Evolutionary conservation across 495 filamentous ascomycete species (phyloP), one percentile per base, ranked within the genome.

Genomic region (Schizothecium vesticola): DNA sequence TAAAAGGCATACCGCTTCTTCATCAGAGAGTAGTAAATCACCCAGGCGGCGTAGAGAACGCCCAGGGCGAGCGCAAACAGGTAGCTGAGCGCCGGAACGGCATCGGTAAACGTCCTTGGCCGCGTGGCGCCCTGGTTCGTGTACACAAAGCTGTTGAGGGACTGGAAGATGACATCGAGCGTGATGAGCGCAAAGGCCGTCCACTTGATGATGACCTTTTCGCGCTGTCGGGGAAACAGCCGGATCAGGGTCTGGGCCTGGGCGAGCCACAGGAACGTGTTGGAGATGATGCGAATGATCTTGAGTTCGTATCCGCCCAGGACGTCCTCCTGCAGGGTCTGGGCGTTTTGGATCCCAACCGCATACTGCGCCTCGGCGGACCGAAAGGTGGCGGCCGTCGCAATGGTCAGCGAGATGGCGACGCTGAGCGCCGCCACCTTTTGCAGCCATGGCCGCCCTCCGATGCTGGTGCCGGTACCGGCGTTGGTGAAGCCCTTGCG

Each of bases 131-230:
- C 87, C 28, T 83, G 78, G n/a, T 57, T 70, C 4, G 75, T 77
- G 70, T 84, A 87, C 28, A 91, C 81, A 71, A 98, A 98, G 70
- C 90, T 92, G 77, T 97, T 94, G 55, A 98, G 85, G 56, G 90
- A 91, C 69, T 89, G 90, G 73, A 99, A 99, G 2, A 91, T 88
- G 8, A 92, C 90, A 73, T 98, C 95, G 28, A 98, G 82, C 2
- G 92, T 84, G 70, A 99, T 97, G 58, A 99, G 85, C 6, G 90
- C 92, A 78, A 98, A 97, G 1, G 93, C 95, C 10, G 92, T 90
- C 95, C 95, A 99, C 80, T 97, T 98, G 80, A 99, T 99, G 74
- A 97, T 91, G 23, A 98, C 87, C 79, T 97, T 98, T 77, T 99
- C 95, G 70, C 96, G 93, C 73, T 97, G 93, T 26, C 95, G 91